Evolutionary conservation across 805 yeast species (phyloP).

Genomic region (Wickerhamiella sergipiensis): DNA sequence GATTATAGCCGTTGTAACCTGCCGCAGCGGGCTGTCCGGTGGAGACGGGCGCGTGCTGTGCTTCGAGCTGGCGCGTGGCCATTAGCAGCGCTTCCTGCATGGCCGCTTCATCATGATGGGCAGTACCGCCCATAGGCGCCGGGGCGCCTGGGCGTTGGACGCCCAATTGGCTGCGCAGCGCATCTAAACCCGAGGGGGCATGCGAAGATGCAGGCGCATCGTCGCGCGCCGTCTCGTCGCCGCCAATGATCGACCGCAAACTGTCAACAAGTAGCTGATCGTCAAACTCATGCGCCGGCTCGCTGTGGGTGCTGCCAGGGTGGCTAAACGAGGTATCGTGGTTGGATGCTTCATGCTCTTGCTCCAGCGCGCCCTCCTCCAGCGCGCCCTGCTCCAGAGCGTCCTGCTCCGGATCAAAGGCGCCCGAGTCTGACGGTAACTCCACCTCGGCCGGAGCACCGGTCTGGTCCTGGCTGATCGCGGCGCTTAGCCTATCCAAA

Average conservation of each 20-base stretch:
- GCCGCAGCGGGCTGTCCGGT: neutral
- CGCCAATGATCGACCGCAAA: slow-evolving; percentile 6
- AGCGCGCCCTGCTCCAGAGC: neutral
- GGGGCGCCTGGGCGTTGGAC: neutral
- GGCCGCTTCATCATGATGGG: neutral
- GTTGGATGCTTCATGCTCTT: too few species aligned
- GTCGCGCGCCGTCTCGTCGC: slow-evolving; percentile 2
- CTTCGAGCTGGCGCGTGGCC: slow-evolving; percentile 1
- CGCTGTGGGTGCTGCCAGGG: neutral
- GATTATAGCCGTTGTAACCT: neutral
- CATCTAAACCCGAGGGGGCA: neutral
- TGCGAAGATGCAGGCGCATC: neutral
- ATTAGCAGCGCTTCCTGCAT: slow-evolving; percentile 5
- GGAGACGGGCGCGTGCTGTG: neutral
- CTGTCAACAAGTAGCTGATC: slow-evolving; percentile 10
- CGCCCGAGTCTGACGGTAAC: neutral
- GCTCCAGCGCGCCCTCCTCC: neutral
- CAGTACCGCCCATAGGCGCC: neutral
- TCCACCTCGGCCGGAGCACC: neutral
- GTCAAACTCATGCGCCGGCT: slow-evolving; percentile 3
- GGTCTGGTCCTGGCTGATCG: neutral
- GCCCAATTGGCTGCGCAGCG: neutral
- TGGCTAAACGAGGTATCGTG: neutral
- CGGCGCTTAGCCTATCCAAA: slow-evolving; percentile 1
- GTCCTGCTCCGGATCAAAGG: neutral